Base-by-base conservation (phyloP, 164 flowering plant species). In the Vitis riparia region DNA sequence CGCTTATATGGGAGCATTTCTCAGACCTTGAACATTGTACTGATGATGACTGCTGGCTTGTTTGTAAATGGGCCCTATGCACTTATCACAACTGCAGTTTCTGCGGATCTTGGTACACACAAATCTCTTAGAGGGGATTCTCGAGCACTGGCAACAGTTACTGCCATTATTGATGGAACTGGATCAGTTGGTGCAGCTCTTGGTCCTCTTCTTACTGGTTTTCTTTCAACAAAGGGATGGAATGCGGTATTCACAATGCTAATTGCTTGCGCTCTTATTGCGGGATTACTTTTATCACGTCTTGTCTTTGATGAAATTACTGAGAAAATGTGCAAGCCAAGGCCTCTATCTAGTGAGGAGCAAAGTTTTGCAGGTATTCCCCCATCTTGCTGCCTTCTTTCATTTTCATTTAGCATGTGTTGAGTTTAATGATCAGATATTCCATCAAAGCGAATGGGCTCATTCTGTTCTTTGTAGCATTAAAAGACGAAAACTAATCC, bases 131-230 rank as follows among this genome's bases (percentile, higher is more conserved):
- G 70, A 77, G 94, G 97, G 37, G 82, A 89, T 76, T 88, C 93
- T 47, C 80, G 97, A 59, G 97, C 97, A 27, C 67, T 94, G 73
- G 97, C 98, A 55, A 94, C 98, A 2, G 98, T 94, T 47, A 92
- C 98, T 47, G 97, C 98, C n/a, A 94, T 94, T 15, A 92, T 94
- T 60, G 96, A 94, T 76, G 97, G 98, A 2, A 94, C 98, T 47
- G 97, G 98, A 55, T 92, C 97, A 12, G 81, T 75, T 51, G 98
- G 98, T 68, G 97, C 97, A 16, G 90, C 98, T 66, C 47, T 91
- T 59, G 98, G 98, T 51, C 98, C 97, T 59, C 84, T 91, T 64
- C 83, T 94, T 59, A 94, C 98, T 11, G 98, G 98, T 9, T 82
- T 87, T 77, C 63, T 94, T 32, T 90, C 97, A 9, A 75, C 83